phyloP scores from a whole-genome alignment of 1,284 basidiomycete genomes.

The Dichomitus squalens region DNA sequence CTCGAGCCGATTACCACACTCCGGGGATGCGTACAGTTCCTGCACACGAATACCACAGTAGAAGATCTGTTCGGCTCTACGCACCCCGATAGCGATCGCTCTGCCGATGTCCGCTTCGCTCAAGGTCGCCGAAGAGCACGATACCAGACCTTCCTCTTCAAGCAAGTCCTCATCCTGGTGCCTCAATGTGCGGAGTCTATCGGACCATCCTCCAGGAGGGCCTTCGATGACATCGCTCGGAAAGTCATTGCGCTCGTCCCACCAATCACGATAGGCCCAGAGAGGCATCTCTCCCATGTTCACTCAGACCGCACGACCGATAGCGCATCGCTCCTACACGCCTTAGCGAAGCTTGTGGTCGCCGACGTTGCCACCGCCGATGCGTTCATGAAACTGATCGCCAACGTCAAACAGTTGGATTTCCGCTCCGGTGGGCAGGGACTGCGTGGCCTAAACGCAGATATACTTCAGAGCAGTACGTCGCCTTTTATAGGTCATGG shows the following conservation, averaged over 20 bases:
- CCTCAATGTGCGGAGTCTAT: background rate
- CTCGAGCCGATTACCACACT: background rate
- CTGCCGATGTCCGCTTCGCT: background rate
- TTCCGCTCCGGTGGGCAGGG: background rate
- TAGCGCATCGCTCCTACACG: background rate
- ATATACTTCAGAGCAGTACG: background rate
- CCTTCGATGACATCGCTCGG: background rate
- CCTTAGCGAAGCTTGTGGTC: background rate
- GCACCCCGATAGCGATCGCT: background rate
- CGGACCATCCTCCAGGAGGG: background rate
- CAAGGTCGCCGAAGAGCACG: background rate
- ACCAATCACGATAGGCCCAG: background rate
- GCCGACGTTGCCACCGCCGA: background rate
- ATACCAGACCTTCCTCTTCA: background rate
- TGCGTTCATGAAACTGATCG: background rate
- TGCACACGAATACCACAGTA: background rate
- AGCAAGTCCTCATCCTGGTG: background rate
- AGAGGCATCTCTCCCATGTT: background rate
- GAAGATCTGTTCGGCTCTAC: background rate
- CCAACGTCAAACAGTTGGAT: background rate
- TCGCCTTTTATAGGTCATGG: background rate
- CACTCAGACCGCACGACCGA: background rate
- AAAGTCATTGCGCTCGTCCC: background rate
- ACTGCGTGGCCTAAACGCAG: background rate
- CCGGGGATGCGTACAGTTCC: background rate